These are phyloP conservation scores for Alnus rubra DNA, from an alignment of 306 rosid genomes.

Conservation along the genomic window DNA sequence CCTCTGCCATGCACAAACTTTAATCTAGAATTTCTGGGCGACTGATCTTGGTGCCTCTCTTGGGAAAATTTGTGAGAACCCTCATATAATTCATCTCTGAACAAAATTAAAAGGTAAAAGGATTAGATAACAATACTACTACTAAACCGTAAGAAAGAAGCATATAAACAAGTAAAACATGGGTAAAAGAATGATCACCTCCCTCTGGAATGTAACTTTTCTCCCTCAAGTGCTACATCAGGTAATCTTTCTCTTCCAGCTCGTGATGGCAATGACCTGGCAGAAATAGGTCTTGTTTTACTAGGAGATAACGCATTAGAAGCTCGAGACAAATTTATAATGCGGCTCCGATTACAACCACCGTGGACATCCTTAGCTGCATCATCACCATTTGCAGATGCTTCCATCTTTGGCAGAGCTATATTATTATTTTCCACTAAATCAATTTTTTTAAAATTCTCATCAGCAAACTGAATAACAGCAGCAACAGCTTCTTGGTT, in stretches of 20 bases:
- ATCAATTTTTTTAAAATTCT: slow-evolving; percentile 45
- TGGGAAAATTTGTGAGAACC: slow-evolving; percentile 55
- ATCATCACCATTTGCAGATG: slow-evolving; percentile 51
- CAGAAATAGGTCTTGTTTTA: slow-evolving; percentile 54
- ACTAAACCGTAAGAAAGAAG: background rate
- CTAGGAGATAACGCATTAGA: slow-evolving; percentile 51
- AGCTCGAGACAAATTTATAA: slow-evolving; percentile 62
- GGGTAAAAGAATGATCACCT: slow-evolving; percentile 54
- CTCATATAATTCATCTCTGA: slow-evolving; percentile 73
- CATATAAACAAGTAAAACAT: background rate
- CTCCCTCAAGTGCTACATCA: slow-evolving; percentile 46
- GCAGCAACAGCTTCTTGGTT: slow-evolving; percentile 33
- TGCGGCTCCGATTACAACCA: slow-evolving; percentile 65
- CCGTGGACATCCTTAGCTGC: slow-evolving; percentile 43
- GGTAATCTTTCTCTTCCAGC: slow-evolving; percentile 56
- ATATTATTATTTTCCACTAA: slow-evolving; percentile 30
- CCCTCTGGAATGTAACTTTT: slow-evolving; percentile 56
- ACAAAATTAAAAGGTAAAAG: slow-evolving; percentile 26
- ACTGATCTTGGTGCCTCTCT: slow-evolving; percentile 67
- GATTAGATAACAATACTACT: slow-evolving; percentile 19
- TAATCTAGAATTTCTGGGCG: slow-evolving; percentile 61
- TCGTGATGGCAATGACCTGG: slow-evolving; percentile 47
- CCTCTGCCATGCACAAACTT: slow-evolving; percentile 77
- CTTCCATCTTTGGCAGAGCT: slow-evolving; percentile 44
- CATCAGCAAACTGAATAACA: slow-evolving; percentile 40